Conservation (phyloP, 2,329 filamentous ascomycete genomes). For the Fusarium gaditjirri region DNA sequence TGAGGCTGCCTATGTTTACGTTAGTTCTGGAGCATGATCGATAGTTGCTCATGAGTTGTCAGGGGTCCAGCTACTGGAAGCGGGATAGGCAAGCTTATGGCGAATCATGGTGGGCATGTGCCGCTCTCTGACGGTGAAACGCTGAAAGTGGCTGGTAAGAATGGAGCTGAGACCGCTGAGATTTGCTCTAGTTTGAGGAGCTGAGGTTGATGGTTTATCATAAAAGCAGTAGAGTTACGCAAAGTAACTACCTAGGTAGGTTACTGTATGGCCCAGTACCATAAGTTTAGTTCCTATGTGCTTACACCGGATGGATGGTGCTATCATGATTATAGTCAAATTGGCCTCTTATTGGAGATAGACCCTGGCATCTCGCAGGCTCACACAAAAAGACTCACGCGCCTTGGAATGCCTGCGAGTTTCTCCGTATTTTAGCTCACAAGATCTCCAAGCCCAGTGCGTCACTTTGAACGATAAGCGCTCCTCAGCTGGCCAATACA, state of each 20-base stretch:
- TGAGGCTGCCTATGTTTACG: slow-evolving; percentile 5
- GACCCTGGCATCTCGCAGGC: slow-evolving; percentile 12
- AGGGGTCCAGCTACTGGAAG: slow-evolving; percentile 11
- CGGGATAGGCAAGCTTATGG: slow-evolving; percentile 9
- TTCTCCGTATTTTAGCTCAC: slow-evolving; percentile 43
- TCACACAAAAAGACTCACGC: slow-evolving; percentile 23
- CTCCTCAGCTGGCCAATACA: slow-evolving; percentile 38
- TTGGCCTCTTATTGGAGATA: slow-evolving; percentile 5
- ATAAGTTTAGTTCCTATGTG: neutral
- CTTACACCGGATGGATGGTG: neutral
- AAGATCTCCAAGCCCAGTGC: slow-evolving; percentile 39
- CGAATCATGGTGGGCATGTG: slow-evolving; percentile 38
- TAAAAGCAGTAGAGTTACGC: neutral
- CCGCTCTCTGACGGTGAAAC: slow-evolving; percentile 38
- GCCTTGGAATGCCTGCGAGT: slow-evolving; percentile 12
- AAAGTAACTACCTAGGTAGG: neutral
- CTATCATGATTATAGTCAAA: neutral
- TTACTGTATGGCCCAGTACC: neutral
- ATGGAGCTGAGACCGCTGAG: neutral
- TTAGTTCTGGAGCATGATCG: slow-evolving; percentile 27
- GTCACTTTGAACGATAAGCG: slow-evolving; percentile 41
- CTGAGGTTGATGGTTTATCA: neutral
- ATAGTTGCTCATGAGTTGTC: slow-evolving; percentile 29
- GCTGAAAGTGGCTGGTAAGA: slow-evolving; percentile 23
- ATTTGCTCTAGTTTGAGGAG: neutral